Evolutionary conservation across 169 alveolate genomes (phyloP), one percentile per base, ranked within the genome.

Genomic region (Plasmodium ovale): DNA sequence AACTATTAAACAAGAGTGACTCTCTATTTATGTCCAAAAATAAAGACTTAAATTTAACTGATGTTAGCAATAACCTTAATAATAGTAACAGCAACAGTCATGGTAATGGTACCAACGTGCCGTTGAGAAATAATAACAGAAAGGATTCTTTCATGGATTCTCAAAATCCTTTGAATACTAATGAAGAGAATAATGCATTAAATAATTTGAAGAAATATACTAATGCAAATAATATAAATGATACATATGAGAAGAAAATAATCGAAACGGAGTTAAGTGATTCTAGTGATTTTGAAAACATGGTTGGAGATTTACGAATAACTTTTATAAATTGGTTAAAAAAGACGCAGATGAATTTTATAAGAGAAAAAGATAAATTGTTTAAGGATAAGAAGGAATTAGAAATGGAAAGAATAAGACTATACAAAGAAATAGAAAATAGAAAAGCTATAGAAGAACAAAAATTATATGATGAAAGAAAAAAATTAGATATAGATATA

Each of bases 231-330:
- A 82, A 64, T 79, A 29, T 82, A 14, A 82, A 82, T 65, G 68
- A 82, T 65, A 82, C 49, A 16, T 82, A 82, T 82, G 90, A 82
- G 53, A 82, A 82, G 35, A 64, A 82, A 35, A 65, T 85, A 42
- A 85, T 85, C n/a, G 91, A 85, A 58, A 85, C 71, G 14, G 91
- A 85, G 33, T 58, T 85, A 62, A 85, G 68, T 56, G 91, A 85
- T 68, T 47, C 91, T 1, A 96, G 94, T 29, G 97, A 95, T 58
- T 95, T 95, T 69, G 98, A 95, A 73, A 84, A 70, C 14, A 94
- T 95, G 97, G 97, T 95, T n/a, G 93, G 95, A 53, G 98, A 95
- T 90, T 73, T 95, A 82, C 72, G 98, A 47, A 88, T 96, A 53
- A 93, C 96, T 16, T 95, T 95, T 92, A 88, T 94, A 3, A 70